Evolutionary conservation across 768 basidiomycete species (phyloP).

Genomic region (Gautieria morchelliformis): DNA sequence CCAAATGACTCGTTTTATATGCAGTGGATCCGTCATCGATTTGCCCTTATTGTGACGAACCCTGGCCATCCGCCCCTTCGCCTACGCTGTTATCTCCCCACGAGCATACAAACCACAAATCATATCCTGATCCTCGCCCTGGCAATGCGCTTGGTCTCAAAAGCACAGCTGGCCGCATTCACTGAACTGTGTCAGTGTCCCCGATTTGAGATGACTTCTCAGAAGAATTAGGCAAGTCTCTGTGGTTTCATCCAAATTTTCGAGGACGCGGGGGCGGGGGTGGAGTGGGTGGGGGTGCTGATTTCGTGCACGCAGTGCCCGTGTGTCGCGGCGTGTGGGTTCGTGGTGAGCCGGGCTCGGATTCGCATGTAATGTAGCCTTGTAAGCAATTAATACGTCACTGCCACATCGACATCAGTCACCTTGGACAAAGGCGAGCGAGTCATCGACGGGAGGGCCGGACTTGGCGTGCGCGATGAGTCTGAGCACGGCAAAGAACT

Average conservation of each 20-base stretch:
- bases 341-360: not conserved
- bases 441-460: slow-evolving; percentile 56
- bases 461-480: slow-evolving; percentile 51
- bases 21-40: no score
- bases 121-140: slow-evolving; percentile 52
- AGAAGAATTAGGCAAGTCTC: no score
- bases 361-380: not conserved
- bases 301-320: not conserved
- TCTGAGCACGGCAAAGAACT: slow-evolving; percentile 69
- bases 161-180: slow-evolving; percentile 40
- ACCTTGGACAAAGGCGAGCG: slow-evolving; percentile 73
- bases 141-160: slow-evolving; percentile 59
- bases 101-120: slow-evolving; percentile 39
- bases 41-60: no score
- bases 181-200: slow-evolving; percentile 69
- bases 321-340: not conserved
- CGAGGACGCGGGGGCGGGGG: not conserved
- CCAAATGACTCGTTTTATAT: no score
- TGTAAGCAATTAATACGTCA: not conserved
- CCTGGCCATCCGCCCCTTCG: slow-evolving; percentile 56
- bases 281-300: no score
- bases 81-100: slow-evolving; percentile 48
- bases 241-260: no score
- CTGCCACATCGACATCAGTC: no score
- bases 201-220: slow-evolving; percentile 65